Evolutionary conservation across 805 yeast genomes (phyloP).

Genomic region (Pichia insulana): DNA sequence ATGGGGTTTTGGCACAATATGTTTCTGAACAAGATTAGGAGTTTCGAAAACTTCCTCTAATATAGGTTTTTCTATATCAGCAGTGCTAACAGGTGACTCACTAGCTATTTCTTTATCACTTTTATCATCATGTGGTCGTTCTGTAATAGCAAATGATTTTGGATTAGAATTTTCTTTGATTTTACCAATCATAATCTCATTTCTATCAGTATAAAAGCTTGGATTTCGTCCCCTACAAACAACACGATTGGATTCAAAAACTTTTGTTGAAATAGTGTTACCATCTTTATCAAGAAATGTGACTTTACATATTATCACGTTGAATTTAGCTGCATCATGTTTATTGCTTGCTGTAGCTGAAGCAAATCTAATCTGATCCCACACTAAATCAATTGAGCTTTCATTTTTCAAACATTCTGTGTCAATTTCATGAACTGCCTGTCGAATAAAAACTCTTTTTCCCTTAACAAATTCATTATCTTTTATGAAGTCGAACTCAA

Average conservation of each 20-base stretch:
- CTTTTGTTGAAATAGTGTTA: constrained; percentile 13
- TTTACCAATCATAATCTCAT: constrained; percentile 33
- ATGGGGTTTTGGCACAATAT: too few relatives aligned
- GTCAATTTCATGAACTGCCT: neutral
- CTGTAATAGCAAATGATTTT: neutral
- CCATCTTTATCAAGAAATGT: constrained; percentile 17
- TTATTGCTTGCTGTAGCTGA: constrained; percentile 28
- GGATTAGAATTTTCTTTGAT: constrained; percentile 1
- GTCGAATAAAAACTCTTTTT: neutral
- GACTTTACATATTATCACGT: constrained; percentile 16
- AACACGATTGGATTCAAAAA: constrained; percentile 30
- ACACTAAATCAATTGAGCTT: constrained; percentile 9
- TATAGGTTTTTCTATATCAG: too few relatives aligned
- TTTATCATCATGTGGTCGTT: neutral
- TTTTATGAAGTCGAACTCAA: too few relatives aligned
- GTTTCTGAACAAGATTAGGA: too few relatives aligned
- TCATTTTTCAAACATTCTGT: neutral
- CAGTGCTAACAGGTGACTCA: too few relatives aligned
- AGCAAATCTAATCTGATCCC: constrained; percentile 26
- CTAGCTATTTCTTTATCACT: neutral
- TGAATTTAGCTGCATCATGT: constrained; percentile 14
- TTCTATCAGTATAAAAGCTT: constrained; percentile 39
- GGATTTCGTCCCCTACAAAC: constrained; percentile 49
- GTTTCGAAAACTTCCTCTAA: too few relatives aligned
- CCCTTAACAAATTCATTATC: neutral